These are phyloP conservation scores for Stygiomarasmius scandens DNA, from an alignment of 1,284 basidiomycete genomes.

Conservation along the genomic window DNA sequence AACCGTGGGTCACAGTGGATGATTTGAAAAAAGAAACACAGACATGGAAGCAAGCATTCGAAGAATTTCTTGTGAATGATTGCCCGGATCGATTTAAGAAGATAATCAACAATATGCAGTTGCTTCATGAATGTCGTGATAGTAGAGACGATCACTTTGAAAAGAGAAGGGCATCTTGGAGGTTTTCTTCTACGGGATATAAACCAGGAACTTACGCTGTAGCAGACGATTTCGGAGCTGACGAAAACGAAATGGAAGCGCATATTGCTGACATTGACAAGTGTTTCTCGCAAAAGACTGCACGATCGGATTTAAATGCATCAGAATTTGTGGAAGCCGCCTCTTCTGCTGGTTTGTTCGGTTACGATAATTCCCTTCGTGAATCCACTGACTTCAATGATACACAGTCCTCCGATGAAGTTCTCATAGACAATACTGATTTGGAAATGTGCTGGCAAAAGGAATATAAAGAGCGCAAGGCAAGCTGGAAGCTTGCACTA, in stretches of 20 bases:
- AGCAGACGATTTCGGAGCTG: background rate
- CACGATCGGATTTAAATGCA: no score
- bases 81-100: background rate
- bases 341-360: background rate
- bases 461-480: no score
- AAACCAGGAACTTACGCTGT: no score
- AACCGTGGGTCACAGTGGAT: slow-evolving; percentile 16
- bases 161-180: background rate
- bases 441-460: no score
- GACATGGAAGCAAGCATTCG: slow-evolving; percentile 3
- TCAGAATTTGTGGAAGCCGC: background rate
- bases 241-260: background rate
- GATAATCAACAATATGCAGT: slow-evolving; percentile 14
- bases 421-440: no score
- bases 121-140: slow-evolving; percentile 16
- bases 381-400: no score
- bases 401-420: no score
- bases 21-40: slow-evolving; percentile 23
- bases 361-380: no score
- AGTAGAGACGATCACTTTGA: slow-evolving; percentile 21
- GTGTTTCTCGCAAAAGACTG: background rate
- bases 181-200: no score
- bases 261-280: background rate
- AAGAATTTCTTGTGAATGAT: background rate
- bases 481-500: no score